Conservation (phyloP, 176 grass and related monocot genomes). For the Raddia guianensis region DNA sequence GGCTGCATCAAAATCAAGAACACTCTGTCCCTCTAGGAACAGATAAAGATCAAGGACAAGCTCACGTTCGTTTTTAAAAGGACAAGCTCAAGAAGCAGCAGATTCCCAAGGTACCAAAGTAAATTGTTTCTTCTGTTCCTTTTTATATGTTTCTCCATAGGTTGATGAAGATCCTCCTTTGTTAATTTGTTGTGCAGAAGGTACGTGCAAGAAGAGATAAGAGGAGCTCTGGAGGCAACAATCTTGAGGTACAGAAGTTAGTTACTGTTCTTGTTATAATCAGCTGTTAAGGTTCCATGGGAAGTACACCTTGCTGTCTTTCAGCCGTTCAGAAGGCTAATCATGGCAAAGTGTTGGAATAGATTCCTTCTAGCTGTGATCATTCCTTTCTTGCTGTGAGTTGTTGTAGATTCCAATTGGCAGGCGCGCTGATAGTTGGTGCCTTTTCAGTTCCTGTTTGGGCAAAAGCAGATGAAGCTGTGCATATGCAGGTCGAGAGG, state of each 20-base stretch:
- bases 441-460: slow-evolving; percentile 15
- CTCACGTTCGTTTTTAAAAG: background rate
- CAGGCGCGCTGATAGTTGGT: slow-evolving; percentile 29
- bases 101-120: slow-evolving; percentile 32
- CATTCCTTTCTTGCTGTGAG: slow-evolving; percentile 52
- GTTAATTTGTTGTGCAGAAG: slow-evolving; percentile 3
- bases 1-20: slow-evolving; percentile 13
- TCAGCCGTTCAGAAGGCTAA: slow-evolving; percentile 25
- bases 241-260: slow-evolving; percentile 37
- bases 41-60: background rate
- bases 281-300: slow-evolving; percentile 18
- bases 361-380: slow-evolving; percentile 41
- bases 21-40: background rate
- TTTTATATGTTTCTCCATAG: background rate
- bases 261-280: slow-evolving; percentile 14
- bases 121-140: background rate
- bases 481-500: slow-evolving; percentile 2
- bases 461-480: slow-evolving; percentile 38
- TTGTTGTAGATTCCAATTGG: slow-evolving; percentile 43
- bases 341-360: slow-evolving; percentile 46
- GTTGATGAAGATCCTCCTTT: background rate
- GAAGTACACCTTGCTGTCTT: slow-evolving; percentile 27
- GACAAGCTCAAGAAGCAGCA: background rate
- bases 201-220: background rate
- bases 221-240: slow-evolving; percentile 8